Base-by-base conservation (phyloP, 805 yeast species). In the Suhomyces faveliae region DNA sequence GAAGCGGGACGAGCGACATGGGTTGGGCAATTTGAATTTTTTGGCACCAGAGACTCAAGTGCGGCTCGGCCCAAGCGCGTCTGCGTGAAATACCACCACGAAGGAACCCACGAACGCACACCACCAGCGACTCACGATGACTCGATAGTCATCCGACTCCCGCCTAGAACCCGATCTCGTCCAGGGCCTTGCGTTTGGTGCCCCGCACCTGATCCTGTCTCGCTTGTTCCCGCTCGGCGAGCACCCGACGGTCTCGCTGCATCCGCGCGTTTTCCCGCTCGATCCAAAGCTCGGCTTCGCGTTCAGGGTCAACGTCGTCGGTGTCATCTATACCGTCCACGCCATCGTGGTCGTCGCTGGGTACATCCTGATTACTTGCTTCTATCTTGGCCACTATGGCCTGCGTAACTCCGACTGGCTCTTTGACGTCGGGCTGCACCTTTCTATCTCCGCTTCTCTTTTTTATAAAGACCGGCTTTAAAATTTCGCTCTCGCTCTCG, bases 221-320 rank as follows among this genome's bases (percentile, higher is more conserved):
- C 8, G 27, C 42, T 24, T 27, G 46, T 35, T 37, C 60, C 50
- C 49, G 48, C 40, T 48, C 46, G 12, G 20, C 50, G 15, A 25
- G 45, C 44, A 25, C 43, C 25, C 35, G 45, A 7, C 66, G 51
- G 42, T 77, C 81, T 10, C 82, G 66, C 30, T 58, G 52, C 45
- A 67, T 46, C 15, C 82, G 61, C 11, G 47, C 51, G 37, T 51
- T 55, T 46, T 78, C 79, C 1, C 82, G 66, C 38, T 46, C 43
- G 46, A 62, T 60, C 82, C 82, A 78, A 10, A 30, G 46, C 13
- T 40, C 48, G 42, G 58, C 61, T 43, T 80, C 84, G 6, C 49
- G 59, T 44, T 70, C 78, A 0, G 84, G 81, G 48, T 82, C 82
- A 4, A 77, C 33, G 29, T 76, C 81, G 54, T 84, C 88, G 0